These are phyloP conservation scores for Coemansia nantahalensis DNA, from an alignment of 192 early-diverging fungal genomes.

Conservation along the genomic window DNA sequence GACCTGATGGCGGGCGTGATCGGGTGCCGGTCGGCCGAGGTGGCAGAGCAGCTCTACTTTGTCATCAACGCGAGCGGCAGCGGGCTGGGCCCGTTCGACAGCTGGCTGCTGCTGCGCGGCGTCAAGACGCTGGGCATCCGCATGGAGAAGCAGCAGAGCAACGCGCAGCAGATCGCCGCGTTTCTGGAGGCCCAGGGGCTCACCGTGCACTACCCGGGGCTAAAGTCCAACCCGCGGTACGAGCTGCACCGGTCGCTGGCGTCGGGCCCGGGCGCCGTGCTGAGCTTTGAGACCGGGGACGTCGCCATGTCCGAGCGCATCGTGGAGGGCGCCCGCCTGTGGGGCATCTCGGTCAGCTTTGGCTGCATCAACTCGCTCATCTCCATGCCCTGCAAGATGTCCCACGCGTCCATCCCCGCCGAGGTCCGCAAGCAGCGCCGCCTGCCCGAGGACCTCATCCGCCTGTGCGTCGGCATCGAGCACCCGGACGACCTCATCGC, in stretches of 20 bases:
- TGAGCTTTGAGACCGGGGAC: constrained; percentile 92
- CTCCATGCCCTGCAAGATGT: constrained; percentile 98
- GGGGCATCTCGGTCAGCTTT: constrained; percentile 95
- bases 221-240: constrained; percentile 78
- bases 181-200: constrained; percentile 79
- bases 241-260: constrained; percentile 77
- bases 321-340: constrained; percentile 79
- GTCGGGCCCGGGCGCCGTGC: constrained; percentile 85
- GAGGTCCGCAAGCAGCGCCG: constrained; percentile 80
- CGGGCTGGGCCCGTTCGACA: constrained; percentile 89
- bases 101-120: constrained; percentile 89
- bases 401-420: constrained; percentile 93
- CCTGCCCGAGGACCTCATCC: constrained; percentile 95
- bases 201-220: constrained; percentile 88
- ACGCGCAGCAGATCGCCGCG: constrained; percentile 73
- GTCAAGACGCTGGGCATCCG: constrained; percentile 95
- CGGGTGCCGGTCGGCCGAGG: constrained; percentile 64
- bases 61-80: constrained; percentile 95
- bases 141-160: constrained; percentile 92
- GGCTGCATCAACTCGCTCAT: constrained; percentile 98
- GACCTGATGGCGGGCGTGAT: constrained; percentile 99
- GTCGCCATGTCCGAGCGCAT: constrained; percentile 73
- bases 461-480: constrained; percentile 95
- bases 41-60: constrained; percentile 85
- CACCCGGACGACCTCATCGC: constrained; percentile 87